phyloP scores from a whole-genome alignment of 2,329 filamentous ascomycete species.

The Monosporascus sp. region DNA sequence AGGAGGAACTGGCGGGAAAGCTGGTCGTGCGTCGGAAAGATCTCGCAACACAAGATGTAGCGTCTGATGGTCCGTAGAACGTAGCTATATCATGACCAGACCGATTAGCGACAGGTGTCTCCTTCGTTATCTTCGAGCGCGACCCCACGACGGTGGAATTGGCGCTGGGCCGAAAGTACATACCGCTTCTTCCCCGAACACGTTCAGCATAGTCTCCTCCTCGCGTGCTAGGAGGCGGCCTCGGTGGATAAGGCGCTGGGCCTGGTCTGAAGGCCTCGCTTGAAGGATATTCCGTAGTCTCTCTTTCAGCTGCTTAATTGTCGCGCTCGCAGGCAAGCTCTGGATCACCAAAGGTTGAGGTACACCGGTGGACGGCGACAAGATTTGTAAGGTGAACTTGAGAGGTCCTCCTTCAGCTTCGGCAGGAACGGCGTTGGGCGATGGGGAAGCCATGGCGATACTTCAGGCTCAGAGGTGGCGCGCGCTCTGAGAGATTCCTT shows the following conservation, averaged over 20 bases:
- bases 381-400: slow-evolving; percentile 50
- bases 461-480: too few species aligned
- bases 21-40: slow-evolving; percentile 17
- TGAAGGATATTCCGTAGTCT: slow-evolving; percentile 49
- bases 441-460: slow-evolving; percentile 35
- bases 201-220: slow-evolving; percentile 48
- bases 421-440: slow-evolving; percentile 20
- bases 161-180: slow-evolving; percentile 13
- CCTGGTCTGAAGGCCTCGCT: slow-evolving; percentile 45
- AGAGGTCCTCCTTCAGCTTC: slow-evolving; percentile 22
- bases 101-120: slow-evolving; percentile 7
- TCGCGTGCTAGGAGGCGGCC: slow-evolving; percentile 52
- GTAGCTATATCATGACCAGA: slow-evolving; percentile 18
- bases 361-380: slow-evolving; percentile 54
- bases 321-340: slow-evolving; percentile 43
- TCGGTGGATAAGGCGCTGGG: slow-evolving; percentile 56
- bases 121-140: neutral
- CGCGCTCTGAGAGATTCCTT: neutral
- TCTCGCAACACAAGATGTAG: slow-evolving; percentile 30
- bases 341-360: slow-evolving; percentile 45
- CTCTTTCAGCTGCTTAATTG: slow-evolving; percentile 52
- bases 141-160: neutral
- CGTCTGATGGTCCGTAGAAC: slow-evolving; percentile 20
- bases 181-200: slow-evolving; percentile 53
- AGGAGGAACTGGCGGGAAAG: slow-evolving; percentile 10